phyloP scores from a whole-genome alignment of 2,329 filamentous ascomycete species.

The Harringtonia aguacate region DNA sequence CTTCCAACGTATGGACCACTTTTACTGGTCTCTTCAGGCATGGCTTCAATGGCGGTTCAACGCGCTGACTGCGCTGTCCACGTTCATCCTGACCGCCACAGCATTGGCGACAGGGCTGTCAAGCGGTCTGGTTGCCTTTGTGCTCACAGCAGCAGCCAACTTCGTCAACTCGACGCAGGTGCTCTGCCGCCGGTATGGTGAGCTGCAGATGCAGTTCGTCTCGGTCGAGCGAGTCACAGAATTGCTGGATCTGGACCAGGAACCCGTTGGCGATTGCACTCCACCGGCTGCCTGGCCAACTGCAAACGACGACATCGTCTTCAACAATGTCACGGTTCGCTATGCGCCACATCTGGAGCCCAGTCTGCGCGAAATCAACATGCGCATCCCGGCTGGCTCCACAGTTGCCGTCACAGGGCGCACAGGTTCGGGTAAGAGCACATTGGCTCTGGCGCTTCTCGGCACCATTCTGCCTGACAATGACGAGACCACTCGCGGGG shows the following conservation, averaged over 20 bases:
- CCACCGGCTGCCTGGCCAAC: constrained; percentile 61
- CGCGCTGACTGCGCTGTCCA: constrained; percentile 58
- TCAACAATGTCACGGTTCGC: constrained; percentile 65
- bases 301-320: constrained; percentile 60
- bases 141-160: constrained; percentile 60
- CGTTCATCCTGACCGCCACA: constrained; percentile 61
- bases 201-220: constrained; percentile 85
- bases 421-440: constrained; percentile 82
- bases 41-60: constrained; percentile 81
- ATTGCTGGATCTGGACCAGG: constrained; percentile 67
- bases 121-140: constrained; percentile 73
- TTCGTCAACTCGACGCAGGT: constrained; percentile 62
- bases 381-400: constrained; percentile 58
- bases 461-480: constrained; percentile 40
- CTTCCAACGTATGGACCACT: constrained; percentile 93
- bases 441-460: constrained; percentile 49
- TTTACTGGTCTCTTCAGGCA: constrained; percentile 81
- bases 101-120: constrained; percentile 67
- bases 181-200: constrained; percentile 71
- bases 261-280: constrained; percentile 52
- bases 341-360: constrained; percentile 72
- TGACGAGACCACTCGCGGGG: constrained; percentile 25
- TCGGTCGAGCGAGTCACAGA: constrained; percentile 81
- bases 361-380: constrained; percentile 55
- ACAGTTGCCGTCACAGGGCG: constrained; percentile 64